Conservation (phyloP, 2,329 filamentous ascomycete species). For the Xylaria sp. region DNA sequence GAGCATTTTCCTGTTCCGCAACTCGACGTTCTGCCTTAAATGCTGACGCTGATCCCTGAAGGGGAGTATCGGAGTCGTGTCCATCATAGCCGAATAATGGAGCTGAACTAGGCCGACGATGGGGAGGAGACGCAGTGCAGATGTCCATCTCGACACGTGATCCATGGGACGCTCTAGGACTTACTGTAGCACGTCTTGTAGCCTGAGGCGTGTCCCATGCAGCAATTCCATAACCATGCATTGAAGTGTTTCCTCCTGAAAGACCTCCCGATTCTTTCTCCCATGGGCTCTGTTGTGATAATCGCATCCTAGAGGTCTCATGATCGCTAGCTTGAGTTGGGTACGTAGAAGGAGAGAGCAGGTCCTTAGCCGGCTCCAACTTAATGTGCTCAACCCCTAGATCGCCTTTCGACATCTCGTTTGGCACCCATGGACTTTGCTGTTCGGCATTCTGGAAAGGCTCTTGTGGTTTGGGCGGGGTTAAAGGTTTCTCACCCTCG, state of each 20-base stretch:
- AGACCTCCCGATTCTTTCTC: conserved; percentile 10
- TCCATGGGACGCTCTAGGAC: conserved; percentile 2
- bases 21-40: neutral
- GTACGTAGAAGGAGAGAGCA: neutral
- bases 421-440: conserved; percentile 35
- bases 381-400: conserved; percentile 17
- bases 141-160: conserved; percentile 5
- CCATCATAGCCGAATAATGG: neutral
- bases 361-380: conserved; percentile 14
- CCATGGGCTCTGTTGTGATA: conserved; percentile 39
- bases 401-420: conserved; percentile 7
- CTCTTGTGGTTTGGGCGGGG: neutral
- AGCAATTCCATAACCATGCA: neutral
- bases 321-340: conserved; percentile 9
- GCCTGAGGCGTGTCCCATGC: neutral
- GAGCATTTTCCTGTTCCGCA: neutral
- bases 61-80: neutral
- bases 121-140: neutral
- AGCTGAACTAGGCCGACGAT: neutral
- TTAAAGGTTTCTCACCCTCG: neutral
- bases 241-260: neutral
- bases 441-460: conserved; percentile 4
- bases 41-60: neutral
- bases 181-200: neutral
- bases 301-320: conserved; percentile 16